Percentiles rank a stretch among this genome's conserved stretches.
Conservation (phyloP, 176 grass and related monocot species). For the Oryza glumipatula region DNA sequence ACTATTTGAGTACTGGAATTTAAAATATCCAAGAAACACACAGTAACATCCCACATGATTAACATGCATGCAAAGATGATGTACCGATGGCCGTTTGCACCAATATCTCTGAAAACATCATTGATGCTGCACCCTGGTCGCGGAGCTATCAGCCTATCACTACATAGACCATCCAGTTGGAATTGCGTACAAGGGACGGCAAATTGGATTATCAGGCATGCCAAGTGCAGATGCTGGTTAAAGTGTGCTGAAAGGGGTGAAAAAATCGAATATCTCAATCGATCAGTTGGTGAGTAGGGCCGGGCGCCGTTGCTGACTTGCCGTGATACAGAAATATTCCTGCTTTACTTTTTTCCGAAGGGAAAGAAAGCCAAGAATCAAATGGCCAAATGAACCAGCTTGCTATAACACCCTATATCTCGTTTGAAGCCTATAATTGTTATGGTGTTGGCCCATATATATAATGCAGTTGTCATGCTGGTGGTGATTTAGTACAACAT, state of each 20-base stretch:
- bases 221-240: conserved; percentile 1
- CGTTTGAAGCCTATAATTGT: no score
- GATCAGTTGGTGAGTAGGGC: conserved; percentile 23
- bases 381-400: not conserved
- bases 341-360: not conserved
- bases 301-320: no score
- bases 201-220: conserved; percentile 4
- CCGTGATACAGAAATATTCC: not conserved
- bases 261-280: not conserved
- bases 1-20: not conserved
- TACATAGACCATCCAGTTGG: not conserved
- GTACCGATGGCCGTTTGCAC: not conserved
- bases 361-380: not conserved
- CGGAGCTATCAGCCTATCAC: no score
- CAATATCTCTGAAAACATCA: not conserved
- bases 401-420: no score
- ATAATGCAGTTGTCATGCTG: no score
- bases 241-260: not conserved
- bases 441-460: no score
- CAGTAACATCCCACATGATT: not conserved
- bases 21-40: not conserved
- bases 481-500: no score
- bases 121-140: not conserved
- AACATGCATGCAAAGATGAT: not conserved
- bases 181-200: conserved; percentile 28